Conservation (phyloP, 768 basidiomycete genomes). For the Amanita rubescens region DNA sequence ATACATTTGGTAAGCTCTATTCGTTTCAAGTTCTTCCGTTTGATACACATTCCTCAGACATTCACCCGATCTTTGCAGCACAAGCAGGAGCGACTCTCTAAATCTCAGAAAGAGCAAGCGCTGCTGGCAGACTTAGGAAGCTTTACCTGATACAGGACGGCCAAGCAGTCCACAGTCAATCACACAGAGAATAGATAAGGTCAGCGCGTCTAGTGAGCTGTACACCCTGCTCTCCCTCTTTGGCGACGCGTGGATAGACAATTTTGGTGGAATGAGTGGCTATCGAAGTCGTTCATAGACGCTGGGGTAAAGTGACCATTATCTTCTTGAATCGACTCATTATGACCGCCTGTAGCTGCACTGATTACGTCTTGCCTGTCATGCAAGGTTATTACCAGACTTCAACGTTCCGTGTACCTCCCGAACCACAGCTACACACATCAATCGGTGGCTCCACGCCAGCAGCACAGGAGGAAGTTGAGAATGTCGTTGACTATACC, state of each 20-base stretch:
- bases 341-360: conserved; percentile 45
- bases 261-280: conserved; percentile 96
- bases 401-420: conserved; percentile 56
- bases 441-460: background rate
- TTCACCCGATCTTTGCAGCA: conserved; percentile 79
- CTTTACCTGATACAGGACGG: conserved; percentile 28
- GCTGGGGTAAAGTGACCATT: conserved; percentile 56
- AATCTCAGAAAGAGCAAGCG: conserved; percentile 48
- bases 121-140: conserved; percentile 58
- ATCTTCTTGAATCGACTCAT: background rate
- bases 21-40: background rate
- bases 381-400: conserved; percentile 92
- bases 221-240: conserved; percentile 72
- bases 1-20: conserved; percentile 61
- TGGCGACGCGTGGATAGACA: conserved; percentile 87
- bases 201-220: conserved; percentile 61
- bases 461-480: background rate
- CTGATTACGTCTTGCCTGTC: conserved; percentile 79
- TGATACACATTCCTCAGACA: conserved; percentile 38
- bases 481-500: conserved; percentile 55
- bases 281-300: conserved; percentile 79
- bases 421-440: conserved; percentile 24
- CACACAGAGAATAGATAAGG: conserved; percentile 13
- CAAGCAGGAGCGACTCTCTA: conserved; percentile 60
- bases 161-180: conserved; percentile 8